Base-by-base conservation (phyloP, 1,139 yeast species). In the Kazachstania sp. region DNA sequence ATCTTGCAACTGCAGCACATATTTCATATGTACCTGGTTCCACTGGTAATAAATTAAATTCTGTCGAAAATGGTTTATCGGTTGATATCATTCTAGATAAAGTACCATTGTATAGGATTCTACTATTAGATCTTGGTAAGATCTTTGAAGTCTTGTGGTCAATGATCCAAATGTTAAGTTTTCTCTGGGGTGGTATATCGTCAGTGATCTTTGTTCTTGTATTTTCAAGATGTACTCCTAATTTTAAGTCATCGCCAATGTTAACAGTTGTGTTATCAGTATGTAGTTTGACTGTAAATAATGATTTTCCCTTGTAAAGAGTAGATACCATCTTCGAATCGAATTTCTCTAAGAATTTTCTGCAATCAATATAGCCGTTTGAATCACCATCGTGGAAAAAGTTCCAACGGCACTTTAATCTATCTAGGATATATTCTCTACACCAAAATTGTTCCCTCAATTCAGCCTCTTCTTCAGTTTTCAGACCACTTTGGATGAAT, bases 391-490 rank as follows among this genome's bases (percentile, higher is more conserved):
- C 55, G 15, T 53, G 53, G 8, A 53, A 44, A 23, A 56, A 43
- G 11, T 45, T 60, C 97, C 97, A 90, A 2, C 64, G 55, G 1
- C 95, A 96, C 3, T 66, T 63, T 13, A 92, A 57, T 29, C 71
- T 70, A 39, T 74, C 72, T 46, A 92, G 67, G 2, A 92, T 63
- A 47, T 74, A 72, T 48, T 83, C 80, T 48, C 95, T 69, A 49
- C 84, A 75, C 98, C 98, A 92, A 63, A 88, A 92, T 6, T 77
- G 68, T 53, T 80, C 81, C 50, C 79, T 73, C 66, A 79, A 74
- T 45, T 69, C 73, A 39, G 54, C 62, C 53, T 67, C 71, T 49
- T 76, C 85, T 48, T 75, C 82, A 56, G 66, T 75, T 0, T 79
- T 69, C 29, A 80, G 60, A 45, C 73, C 75, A 45, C 79, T 75